A percentile compares a stretch with the other conserved stretches of the same genome.
Conservation (phyloP, 768 basidiomycete genomes). For the Termitomyces sp. region DNA sequence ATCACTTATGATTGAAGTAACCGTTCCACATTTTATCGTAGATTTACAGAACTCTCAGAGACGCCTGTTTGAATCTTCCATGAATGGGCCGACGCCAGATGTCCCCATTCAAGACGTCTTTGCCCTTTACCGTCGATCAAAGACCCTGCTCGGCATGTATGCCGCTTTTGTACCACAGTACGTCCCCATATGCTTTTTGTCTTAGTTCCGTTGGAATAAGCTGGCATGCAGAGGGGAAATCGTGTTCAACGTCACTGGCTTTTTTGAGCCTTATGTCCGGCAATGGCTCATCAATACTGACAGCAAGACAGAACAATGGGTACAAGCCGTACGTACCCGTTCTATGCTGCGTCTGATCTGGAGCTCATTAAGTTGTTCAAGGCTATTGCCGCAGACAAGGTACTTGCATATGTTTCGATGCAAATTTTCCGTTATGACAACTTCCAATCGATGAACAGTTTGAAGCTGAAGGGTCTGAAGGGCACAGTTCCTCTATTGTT, state of each 20-base stretch:
- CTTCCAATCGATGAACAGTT: conserved; percentile 37
- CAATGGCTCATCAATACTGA: conserved; percentile 90
- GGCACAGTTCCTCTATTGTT: conserved; percentile 94
- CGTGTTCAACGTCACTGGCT: conserved; percentile 63
- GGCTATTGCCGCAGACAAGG: conserved; percentile 68
- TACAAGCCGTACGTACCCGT: conserved; percentile 66
- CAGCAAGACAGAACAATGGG: conserved; percentile 90
- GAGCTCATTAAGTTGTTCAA: conserved; percentile 18
- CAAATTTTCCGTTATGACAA: neutral
- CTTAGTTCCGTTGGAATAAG: neutral
- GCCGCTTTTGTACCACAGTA: conserved; percentile 76
- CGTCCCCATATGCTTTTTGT: conserved; percentile 19
- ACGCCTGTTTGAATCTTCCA: conserved; percentile 73
- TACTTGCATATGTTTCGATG: conserved; percentile 17
- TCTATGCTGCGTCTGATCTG: neutral
- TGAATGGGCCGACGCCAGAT: conserved; percentile 83
- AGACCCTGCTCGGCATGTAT: conserved; percentile 73
- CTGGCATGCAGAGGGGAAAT: conserved; percentile 39
- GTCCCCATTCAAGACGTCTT: conserved; percentile 90
- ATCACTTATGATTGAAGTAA: conserved; percentile 62
- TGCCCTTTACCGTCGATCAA: conserved; percentile 74
- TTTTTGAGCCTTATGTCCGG: conserved; percentile 85
- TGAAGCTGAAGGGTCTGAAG: conserved; percentile 70
- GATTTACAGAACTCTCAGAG: conserved; percentile 70
- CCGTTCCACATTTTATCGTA: conserved; percentile 57